phyloP scores from a whole-genome alignment of 805 yeast genomes.

The Candida stauntonica region DNA sequence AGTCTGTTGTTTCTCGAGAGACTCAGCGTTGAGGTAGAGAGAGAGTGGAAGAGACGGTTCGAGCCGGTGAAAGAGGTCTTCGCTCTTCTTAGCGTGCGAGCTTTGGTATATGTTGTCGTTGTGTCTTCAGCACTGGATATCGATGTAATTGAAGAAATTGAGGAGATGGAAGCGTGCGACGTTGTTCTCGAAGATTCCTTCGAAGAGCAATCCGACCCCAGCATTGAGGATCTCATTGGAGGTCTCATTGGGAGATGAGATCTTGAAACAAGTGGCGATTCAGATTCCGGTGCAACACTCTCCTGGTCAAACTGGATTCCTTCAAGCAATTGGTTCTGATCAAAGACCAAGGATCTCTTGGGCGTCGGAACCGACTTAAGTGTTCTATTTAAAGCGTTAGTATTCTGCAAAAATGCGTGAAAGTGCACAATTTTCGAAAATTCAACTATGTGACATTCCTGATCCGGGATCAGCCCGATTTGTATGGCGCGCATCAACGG shows the following conservation, averaged over 20 bases:
- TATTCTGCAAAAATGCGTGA: slow-evolving; percentile 1
- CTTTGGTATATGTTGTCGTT: slow-evolving; percentile 5
- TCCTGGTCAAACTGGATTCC: slow-evolving; percentile 3
- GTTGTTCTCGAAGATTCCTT: slow-evolving; percentile 19
- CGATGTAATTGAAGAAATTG: slow-evolving; percentile 22
- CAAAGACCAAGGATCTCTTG: slow-evolving; percentile 17
- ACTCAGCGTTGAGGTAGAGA: slow-evolving; percentile 19
- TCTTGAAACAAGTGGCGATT: slow-evolving; percentile 8
- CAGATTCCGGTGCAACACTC: slow-evolving; percentile 1
- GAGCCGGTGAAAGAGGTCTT: slow-evolving; percentile 15
- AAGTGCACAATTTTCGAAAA: background rate
- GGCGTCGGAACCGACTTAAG: slow-evolving; percentile 14
- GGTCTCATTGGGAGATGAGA: slow-evolving; percentile 4
- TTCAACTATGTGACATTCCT: slow-evolving; percentile 13
- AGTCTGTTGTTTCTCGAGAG: slow-evolving; percentile 9
- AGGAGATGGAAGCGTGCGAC: slow-evolving; percentile 23
- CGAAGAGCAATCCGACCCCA: slow-evolving; percentile 7
- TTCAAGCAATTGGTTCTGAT: slow-evolving; percentile 8
- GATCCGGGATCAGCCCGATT: background rate
- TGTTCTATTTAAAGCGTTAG: slow-evolving; percentile 7
- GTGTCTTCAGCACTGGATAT: slow-evolving; percentile 20
- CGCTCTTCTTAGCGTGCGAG: slow-evolving; percentile 20
- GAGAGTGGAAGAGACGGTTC: slow-evolving; percentile 17
- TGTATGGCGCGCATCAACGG: slow-evolving; percentile 3
- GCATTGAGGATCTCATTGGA: slow-evolving; percentile 10